Evolutionary conservation across 768 basidiomycete species (phyloP), one percentile per base, ranked within the genome.

Genomic region (Gymnopilus dilepis): DNA sequence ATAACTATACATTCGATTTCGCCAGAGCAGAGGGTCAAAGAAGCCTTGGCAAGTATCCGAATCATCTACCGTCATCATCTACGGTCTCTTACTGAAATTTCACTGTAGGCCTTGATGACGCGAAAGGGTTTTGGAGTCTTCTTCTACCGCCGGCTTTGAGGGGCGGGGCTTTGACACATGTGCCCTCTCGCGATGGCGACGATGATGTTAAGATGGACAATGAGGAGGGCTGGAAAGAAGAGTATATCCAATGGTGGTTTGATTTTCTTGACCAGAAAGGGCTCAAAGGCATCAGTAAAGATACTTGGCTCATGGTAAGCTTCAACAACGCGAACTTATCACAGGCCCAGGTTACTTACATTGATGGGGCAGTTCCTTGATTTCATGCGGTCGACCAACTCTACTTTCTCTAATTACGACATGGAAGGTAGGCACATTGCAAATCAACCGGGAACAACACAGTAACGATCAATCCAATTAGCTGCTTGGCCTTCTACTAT

Each of bases 401-500:
- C 84, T 30, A 81, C 80, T 56, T 94, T 95, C 72, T 72, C 78
- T 69, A 86, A 85, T 61, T 89, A 94, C 69, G 91, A 94, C 70
- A 76, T 81, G 65, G 90, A 94, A 79, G 90, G 92, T 91, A 62
- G 43, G 78, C 69, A 8, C 11, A 42, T 22, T 43, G 17, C 59
- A 40, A 21, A 13, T 21, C 17, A 34, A 41, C 34, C 47, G 24
- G 26, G 34, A 7, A 30, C 19, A 31, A 58, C 37, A 37, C 38
- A 41, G 19, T 47, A 17, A 64, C 58, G 58, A 63, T 61, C 42
- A 5, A 30, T 37, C 34, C 15, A 51, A 54, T 62, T 69, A 92
- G 93, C 84, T 48, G 90, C 94, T 1, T 95, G 93, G 93, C 93
- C 93, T 4, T 93, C 92, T 37, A 83, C 88, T 22, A 90, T 95